Evolutionary conservation across 2,329 filamentous ascomycete genomes (phyloP).

Genomic region (Colletotrichum plurivorum): DNA sequence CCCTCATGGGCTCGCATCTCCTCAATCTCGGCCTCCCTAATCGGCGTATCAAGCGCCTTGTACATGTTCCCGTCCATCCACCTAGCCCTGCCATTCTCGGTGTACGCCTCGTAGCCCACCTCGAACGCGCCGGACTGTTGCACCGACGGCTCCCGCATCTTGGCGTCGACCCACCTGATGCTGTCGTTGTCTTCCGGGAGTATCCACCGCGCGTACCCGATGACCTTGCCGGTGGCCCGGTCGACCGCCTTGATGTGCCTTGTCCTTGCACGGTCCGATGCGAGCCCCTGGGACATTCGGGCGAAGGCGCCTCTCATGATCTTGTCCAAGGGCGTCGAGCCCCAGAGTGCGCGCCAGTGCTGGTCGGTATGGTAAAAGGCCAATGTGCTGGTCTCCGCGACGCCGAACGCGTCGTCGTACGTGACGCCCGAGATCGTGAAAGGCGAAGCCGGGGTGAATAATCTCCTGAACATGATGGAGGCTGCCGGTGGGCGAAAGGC

Average conservation of each 20-base stretch:
- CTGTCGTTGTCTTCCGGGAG: not conserved
- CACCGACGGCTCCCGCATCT: slow-evolving; percentile 3
- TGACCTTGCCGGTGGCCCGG: not conserved
- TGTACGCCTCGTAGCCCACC: not conserved
- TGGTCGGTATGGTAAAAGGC: slow-evolving; percentile 17
- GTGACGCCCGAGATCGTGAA: slow-evolving; percentile 16
- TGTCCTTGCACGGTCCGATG: not conserved
- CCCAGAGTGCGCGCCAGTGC: slow-evolving; percentile 23
- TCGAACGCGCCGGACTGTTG: slow-evolving; percentile 5
- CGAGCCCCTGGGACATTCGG: slow-evolving; percentile 19
- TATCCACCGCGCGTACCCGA: slow-evolving; percentile 23
- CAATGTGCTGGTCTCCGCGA: slow-evolving; percentile 12
- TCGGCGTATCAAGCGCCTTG: not conserved
- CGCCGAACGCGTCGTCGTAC: slow-evolving; percentile 3
- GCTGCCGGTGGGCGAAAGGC: too few relatives aligned
- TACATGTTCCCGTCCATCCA: slow-evolving; percentile 2
- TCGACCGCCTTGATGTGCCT: slow-evolving; percentile 13
- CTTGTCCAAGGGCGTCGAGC: slow-evolving; percentile 1
- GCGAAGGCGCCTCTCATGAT: slow-evolving; percentile 16
- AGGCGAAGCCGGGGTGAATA: not conserved
- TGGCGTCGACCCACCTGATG: slow-evolving; percentile 3
- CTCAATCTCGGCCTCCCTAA: slow-evolving; percentile 9
- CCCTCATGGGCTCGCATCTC: not conserved
- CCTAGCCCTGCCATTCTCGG: not conserved
- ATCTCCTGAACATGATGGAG: not conserved